A percentile compares a stretch with the other conserved stretches of the same genome.
Conservation (phyloP, 768 basidiomycete species). For the Tephrocybe sp. region DNA sequence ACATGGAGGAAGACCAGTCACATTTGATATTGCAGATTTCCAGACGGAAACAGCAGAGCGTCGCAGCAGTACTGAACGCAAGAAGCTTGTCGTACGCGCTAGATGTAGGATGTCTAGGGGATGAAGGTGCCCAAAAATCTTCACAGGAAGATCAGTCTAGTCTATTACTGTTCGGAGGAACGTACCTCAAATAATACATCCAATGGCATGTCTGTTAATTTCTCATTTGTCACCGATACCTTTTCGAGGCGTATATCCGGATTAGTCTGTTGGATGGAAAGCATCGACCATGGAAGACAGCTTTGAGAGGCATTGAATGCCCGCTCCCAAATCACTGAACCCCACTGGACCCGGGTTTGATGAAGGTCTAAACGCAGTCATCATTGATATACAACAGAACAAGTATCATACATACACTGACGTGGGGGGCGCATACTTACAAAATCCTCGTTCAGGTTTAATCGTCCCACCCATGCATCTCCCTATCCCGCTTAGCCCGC, state of each 20-base stretch:
- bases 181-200: slow-evolving; percentile 32
- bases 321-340: not conserved
- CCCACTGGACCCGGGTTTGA: slow-evolving; percentile 1
- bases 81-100: slow-evolving; percentile 36
- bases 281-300: not conserved
- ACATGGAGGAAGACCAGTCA: slow-evolving; percentile 36
- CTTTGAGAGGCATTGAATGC: not conserved
- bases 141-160: not conserved
- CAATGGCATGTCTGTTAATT: slow-evolving; percentile 13
- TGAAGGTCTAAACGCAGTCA: not conserved
- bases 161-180: not conserved
- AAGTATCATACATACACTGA: not conserved
- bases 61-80: slow-evolving; percentile 38
- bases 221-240: slow-evolving; percentile 3
- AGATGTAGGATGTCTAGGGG: slow-evolving; percentile 45
- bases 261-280: not conserved
- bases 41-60: slow-evolving; percentile 34
- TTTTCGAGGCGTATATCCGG: not conserved
- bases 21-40: slow-evolving; percentile 28
- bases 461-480: slow-evolving; percentile 59
- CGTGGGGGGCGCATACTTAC: not conserved
- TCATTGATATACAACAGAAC: not conserved
- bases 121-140: slow-evolving; percentile 43
- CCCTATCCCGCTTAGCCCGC: slow-evolving; percentile 59
- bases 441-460: slow-evolving; percentile 18